Percentiles rank a stretch among this genome's conserved stretches.
Evolutionary conservation across 306 rosid species (phyloP).

Genomic region (Prunus davidiana): DNA sequence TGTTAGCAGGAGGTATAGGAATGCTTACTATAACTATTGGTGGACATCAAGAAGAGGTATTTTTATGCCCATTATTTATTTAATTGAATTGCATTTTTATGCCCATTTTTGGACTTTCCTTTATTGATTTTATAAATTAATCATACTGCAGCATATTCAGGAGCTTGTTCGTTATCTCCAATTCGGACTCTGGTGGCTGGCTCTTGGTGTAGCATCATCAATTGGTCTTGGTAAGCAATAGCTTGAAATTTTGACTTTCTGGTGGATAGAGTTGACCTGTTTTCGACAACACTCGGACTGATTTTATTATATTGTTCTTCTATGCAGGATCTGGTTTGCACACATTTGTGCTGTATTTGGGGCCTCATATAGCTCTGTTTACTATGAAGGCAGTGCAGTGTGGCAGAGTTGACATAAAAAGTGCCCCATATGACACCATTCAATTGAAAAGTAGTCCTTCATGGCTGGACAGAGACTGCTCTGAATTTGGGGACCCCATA

Average conservation of each 20-base stretch:
- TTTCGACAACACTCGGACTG: neutral
- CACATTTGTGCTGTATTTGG: conserved; percentile 21
- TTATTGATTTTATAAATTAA: neutral
- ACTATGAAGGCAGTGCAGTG: conserved; percentile 15
- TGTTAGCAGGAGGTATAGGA: conserved; percentile 13
- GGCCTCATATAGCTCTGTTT: conserved; percentile 22
- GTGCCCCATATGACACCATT: conserved; percentile 64
- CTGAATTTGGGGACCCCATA: conserved; percentile 51
- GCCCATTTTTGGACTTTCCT: neutral
- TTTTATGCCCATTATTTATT: neutral
- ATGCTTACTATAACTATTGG: neutral
- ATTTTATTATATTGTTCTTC: neutral
- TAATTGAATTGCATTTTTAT: neutral
- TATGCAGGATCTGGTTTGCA: conserved; percentile 20
- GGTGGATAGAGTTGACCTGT: neutral
- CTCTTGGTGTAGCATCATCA: conserved; percentile 19
- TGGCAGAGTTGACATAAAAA: conserved; percentile 39
- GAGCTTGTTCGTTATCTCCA: conserved; percentile 9
- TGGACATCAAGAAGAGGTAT: conserved; percentile 1
- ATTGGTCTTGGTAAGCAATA: conserved; percentile 16
- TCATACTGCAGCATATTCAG: neutral
- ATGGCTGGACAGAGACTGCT: conserved; percentile 65
- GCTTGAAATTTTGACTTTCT: neutral
- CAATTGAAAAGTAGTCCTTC: conserved; percentile 58
- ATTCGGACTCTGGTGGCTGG: conserved; percentile 19